Evolutionary conservation across 306 rosid species (phyloP).

Genomic region (Calophaca sinica): DNA sequence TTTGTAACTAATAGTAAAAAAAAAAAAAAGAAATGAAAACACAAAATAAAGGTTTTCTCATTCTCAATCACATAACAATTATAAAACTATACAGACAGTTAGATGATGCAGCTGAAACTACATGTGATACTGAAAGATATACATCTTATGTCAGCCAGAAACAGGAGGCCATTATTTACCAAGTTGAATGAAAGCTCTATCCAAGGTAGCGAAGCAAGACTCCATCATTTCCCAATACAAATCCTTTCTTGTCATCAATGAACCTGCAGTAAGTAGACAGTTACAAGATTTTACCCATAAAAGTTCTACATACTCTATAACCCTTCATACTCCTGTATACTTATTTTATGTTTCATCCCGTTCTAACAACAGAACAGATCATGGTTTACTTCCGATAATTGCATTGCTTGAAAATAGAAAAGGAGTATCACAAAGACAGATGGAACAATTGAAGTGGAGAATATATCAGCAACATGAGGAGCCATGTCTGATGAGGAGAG

Average conservation of each 20-base stretch:
- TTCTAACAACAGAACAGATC: constrained; percentile 37
- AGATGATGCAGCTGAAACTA: constrained; percentile 33
- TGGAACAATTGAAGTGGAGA: constrained; percentile 15
- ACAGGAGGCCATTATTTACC: constrained; percentile 51
- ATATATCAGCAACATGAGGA: constrained; percentile 14
- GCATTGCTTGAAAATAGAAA: constrained; percentile 14
- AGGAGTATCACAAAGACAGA: constrained; percentile 7
- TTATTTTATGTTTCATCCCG: constrained; percentile 23
- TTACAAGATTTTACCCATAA: constrained; percentile 17
- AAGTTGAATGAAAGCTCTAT: constrained; percentile 53
- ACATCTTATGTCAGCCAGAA: constrained; percentile 33
- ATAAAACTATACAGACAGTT: constrained; percentile 24
- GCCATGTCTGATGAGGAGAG: background rate
- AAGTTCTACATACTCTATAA: background rate
- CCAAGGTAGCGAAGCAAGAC: constrained; percentile 97
- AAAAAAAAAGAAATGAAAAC: background rate
- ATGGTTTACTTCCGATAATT: constrained; percentile 2
- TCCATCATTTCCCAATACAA: constrained; percentile 94
- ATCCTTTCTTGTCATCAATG: constrained; percentile 82
- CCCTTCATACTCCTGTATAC: constrained; percentile 33
- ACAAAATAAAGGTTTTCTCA: background rate
- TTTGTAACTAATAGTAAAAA: background rate
- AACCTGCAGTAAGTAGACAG: constrained; percentile 63
- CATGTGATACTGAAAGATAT: background rate
- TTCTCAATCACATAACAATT: constrained; percentile 12